These are phyloP conservation scores for Magnusiomyces tetraspermus DNA, from an alignment of 1,139 yeast species.

Conservation along the genomic window DNA sequence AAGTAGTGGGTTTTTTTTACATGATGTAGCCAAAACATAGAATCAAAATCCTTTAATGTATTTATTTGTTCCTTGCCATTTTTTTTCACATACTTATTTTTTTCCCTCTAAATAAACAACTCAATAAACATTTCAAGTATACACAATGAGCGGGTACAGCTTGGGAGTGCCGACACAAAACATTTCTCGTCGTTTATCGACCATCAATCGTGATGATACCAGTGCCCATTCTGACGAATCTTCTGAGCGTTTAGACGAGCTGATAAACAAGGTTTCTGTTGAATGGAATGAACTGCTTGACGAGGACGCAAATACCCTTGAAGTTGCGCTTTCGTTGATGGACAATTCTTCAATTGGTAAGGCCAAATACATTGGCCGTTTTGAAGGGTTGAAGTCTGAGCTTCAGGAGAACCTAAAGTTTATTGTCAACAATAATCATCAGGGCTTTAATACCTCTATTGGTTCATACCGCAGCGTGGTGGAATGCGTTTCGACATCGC, in stretches of 20 bases:
- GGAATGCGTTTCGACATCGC: slow-evolving; percentile 48
- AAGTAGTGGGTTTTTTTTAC: neutral
- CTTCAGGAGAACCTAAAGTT: slow-evolving; percentile 48
- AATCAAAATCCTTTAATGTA: no score
- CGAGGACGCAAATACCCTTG: slow-evolving; percentile 64
- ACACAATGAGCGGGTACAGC: neutral
- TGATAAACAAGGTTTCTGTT: slow-evolving; percentile 11
- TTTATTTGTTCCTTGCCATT: no score
- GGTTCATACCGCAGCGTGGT: slow-evolving; percentile 64
- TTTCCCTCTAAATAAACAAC: no score
- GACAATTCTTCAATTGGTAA: slow-evolving; percentile 85
- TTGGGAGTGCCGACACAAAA: slow-evolving; percentile 5
- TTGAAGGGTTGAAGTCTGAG: slow-evolving; percentile 48
- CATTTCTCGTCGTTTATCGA: slow-evolving; percentile 12
- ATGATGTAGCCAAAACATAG: neutral
- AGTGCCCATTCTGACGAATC: slow-evolving; percentile 1
- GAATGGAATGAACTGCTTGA: slow-evolving; percentile 33
- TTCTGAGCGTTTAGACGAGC: neutral
- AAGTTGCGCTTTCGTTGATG: slow-evolving; percentile 66
- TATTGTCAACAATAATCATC: slow-evolving; percentile 73
- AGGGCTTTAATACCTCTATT: slow-evolving; percentile 72
- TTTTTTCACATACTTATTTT: no score
- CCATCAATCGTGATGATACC: slow-evolving; percentile 2
- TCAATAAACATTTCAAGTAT: neutral
- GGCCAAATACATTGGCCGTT: slow-evolving; percentile 54